Conservation (phyloP, 768 basidiomycete genomes). For the Trametes cubensis region DNA sequence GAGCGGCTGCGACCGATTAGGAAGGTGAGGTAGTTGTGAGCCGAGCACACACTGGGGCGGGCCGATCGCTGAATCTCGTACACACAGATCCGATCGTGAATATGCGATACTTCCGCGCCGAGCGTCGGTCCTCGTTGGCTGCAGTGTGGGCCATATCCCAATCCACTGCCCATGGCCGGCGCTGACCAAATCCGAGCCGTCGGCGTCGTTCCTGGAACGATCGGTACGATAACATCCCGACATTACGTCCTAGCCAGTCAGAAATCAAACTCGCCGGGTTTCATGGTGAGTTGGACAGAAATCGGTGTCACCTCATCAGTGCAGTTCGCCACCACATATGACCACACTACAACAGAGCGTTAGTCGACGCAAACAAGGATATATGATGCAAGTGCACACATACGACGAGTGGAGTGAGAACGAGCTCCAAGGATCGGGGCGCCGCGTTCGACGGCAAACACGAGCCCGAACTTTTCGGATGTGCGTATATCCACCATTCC, state of each 20-base stretch:
- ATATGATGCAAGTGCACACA: neutral
- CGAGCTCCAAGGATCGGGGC: too few species aligned
- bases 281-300: neutral
- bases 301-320: too few species aligned
- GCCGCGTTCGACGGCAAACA: too few species aligned
- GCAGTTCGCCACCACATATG: too few species aligned
- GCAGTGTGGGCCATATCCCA: neutral
- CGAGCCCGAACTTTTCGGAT: too few species aligned
- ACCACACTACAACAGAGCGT: too few species aligned
- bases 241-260: neutral
- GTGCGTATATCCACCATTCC: too few species aligned
- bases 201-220: neutral
- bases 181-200: neutral
- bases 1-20: slow-evolving; percentile 3
- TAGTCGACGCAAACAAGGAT: neutral
- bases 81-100: slow-evolving; percentile 3
- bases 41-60: slow-evolving; percentile 1
- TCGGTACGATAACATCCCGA: slow-evolving; percentile 2
- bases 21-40: neutral
- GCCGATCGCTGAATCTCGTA: slow-evolving; percentile 1
- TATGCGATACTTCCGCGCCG: slow-evolving; percentile 13
- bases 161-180: neutral
- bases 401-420: neutral
- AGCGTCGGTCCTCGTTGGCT: neutral
- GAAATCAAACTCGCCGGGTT: neutral